Evolutionary conservation across 2,329 filamentous ascomycete genomes (phyloP).

Genomic region (Chalara sp.): DNA sequence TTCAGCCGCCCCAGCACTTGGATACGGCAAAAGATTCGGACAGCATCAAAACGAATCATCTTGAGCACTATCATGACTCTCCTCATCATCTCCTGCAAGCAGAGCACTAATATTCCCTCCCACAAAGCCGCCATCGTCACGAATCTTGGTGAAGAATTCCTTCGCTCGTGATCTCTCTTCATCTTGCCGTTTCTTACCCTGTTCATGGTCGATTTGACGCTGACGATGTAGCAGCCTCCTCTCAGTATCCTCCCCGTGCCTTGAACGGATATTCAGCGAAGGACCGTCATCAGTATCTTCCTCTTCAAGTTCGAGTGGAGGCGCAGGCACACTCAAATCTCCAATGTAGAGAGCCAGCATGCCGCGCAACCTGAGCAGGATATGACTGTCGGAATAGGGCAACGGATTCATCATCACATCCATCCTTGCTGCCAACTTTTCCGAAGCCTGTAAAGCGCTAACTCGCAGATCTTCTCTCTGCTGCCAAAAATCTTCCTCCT

Average conservation of each 20-base stretch:
- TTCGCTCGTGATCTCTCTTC: slow-evolving; percentile 31
- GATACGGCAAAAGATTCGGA: too few species aligned
- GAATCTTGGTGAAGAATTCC: slow-evolving; percentile 32
- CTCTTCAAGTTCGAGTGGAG: slow-evolving; percentile 9
- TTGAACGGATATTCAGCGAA: slow-evolving; percentile 9
- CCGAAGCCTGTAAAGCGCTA: slow-evolving; percentile 37
- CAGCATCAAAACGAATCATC: too few species aligned
- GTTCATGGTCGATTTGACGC: slow-evolving; percentile 16
- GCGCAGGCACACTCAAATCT: slow-evolving; percentile 50
- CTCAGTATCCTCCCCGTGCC: slow-evolving; percentile 10
- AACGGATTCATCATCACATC: slow-evolving; percentile 62
- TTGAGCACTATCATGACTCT: too few species aligned
- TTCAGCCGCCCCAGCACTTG: too few species aligned
- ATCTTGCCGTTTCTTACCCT: slow-evolving; percentile 15
- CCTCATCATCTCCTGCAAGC: too few species aligned
- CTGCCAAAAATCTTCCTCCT: slow-evolving; percentile 18
- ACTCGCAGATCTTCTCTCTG: slow-evolving; percentile 23
- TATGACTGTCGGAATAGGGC: slow-evolving; percentile 62
- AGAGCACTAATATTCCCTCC: slow-evolving; percentile 2
- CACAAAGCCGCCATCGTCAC: slow-evolving; percentile 14
- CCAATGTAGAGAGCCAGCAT: slow-evolving; percentile 71
- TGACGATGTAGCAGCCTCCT: slow-evolving; percentile 15
- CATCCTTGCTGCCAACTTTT: slow-evolving; percentile 60
- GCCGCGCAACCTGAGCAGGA: slow-evolving; percentile 63
- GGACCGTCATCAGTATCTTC: slow-evolving; percentile 13